Base-by-base conservation (phyloP, 352 stramenopile genomes). In the Pythium rhizo-oryzae region DNA sequence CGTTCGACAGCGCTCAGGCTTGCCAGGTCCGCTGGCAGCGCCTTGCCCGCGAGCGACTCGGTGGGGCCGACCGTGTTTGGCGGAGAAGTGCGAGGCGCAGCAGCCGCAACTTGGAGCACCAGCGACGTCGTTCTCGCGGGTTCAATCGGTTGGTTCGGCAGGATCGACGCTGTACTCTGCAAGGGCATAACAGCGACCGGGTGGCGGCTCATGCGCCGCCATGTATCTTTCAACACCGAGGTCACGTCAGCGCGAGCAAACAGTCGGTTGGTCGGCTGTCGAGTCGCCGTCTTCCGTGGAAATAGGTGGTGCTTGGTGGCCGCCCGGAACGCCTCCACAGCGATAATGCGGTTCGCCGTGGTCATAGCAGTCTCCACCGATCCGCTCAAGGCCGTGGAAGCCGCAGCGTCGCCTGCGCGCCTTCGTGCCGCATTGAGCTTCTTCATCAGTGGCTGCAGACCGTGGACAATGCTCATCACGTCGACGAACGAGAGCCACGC, bases 401-500 rank as follows among this genome's bases (percentile, higher is more conserved):
- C 41, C 18, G 56, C 52, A 19, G 6, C 25, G 19, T 53, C 21
- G 6, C 58, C 25, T 15, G 37, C 52, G 23, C 41, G 33, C 30
- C 11, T 44, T 1, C 47, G 46, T 21, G 9, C 49, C 41, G 11
- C 24, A n/a, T 51, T 21, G 24, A 62, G 52, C 21, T 69, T 69
- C 1, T 28, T n/a, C 4, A n/a, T 5, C 4, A 61, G 37, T 8
- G 55, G 55, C 8, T 0, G 6, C 1, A 61, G 23, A 1, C n/a
- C 3, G 7, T 16, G 3, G 2, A 46, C 8, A 23, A 61, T 49
- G 2, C 7, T 2, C 1, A 8, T 15, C 13, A 61, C 39, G 33
- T 73, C 67, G 9, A 16, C 7, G n/a, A 73, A 56, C 24, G 59
- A 54, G 1, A 65, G 24, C 46, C 43, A 64, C 35, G 56, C 59